Evolutionary conservation across 768 basidiomycete genomes (phyloP), one percentile per base, ranked within the genome.

Genomic region (Saitozyma podzolica): DNA sequence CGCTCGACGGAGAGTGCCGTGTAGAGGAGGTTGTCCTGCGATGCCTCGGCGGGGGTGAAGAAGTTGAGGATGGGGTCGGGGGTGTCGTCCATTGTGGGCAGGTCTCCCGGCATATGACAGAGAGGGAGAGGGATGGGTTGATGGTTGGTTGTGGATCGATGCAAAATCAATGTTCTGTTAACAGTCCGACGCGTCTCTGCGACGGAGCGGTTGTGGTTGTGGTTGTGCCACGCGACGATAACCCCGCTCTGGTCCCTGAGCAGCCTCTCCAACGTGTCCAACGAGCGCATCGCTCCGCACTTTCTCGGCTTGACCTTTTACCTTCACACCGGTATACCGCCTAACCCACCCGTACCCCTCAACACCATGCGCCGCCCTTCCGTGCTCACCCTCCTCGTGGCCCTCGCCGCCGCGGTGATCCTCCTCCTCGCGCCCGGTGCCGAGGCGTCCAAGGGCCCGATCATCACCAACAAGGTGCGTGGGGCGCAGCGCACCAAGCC

Each of bases 361-460:
- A 50, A 16, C 58, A 70, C 14, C 16, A 73, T 73, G 72, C 17
- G 54, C 61, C 10, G 39, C 54, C 51, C 54, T 19, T 60, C 50
- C 16, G 11, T 54, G 17, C 20, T 69, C 53, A 56, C 63, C 14
- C 58, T 75, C 58, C 37, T 73, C 50, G 37, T 58, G 49, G 58
- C 74, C 9, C 54, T 75, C 40, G 54, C 74, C 16, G 72, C 68
- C 6, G 56, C 67, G 19, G n/a, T 72, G 11, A 51, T 73, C 29
- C 52, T 68, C 20, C 60, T 65, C 47, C 76, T 84, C 86, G 11
- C 67, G 50, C 50, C 59, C 1, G 16, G 39, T 40, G 90, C 82
- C 9, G 88, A 92, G 67, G 92, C 92, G 11, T 85, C 86, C 40
- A 94, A 91, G 73, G 88, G 89, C 14, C 95, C 95, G 13, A 87